phyloP scores from a whole-genome alignment of 2,329 filamentous ascomycete genomes.

The Diaporthe velutina region DNA sequence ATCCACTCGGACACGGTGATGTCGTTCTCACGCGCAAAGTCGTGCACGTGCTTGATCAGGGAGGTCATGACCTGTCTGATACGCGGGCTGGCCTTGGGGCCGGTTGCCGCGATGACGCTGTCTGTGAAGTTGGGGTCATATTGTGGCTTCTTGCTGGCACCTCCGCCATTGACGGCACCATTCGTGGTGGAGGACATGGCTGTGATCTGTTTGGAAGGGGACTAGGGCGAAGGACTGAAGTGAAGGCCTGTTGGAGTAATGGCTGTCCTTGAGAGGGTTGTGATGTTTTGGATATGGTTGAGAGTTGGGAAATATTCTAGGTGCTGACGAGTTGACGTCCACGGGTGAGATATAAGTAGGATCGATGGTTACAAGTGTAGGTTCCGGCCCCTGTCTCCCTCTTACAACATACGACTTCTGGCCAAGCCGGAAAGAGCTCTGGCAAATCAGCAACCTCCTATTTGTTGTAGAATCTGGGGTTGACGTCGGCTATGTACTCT shows the following conservation, averaged over 20 bases:
- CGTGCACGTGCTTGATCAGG: conserved; percentile 81
- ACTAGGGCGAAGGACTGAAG: background rate
- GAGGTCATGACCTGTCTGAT: conserved; percentile 76
- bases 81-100: conserved; percentile 77
- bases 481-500: conserved; percentile 27
- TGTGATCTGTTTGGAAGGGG: background rate
- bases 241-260: background rate
- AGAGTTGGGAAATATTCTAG: background rate
- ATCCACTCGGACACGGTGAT: conserved; percentile 87
- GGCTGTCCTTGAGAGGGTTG: background rate
- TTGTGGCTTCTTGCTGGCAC: conserved; percentile 47
- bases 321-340: background rate
- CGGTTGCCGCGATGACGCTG: conserved; percentile 79
- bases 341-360: conserved; percentile 18
- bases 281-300: background rate
- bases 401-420: conserved; percentile 21
- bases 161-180: conserved; percentile 46
- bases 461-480: conserved; percentile 25
- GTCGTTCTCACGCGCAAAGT: conserved; percentile 84
- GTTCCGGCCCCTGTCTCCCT: background rate
- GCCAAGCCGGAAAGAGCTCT: conserved; percentile 7
- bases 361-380: background rate
- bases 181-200: conserved; percentile 39
- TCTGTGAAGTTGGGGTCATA: conserved; percentile 85
- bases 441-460: conserved; percentile 12